phyloP scores from a whole-genome alignment of 306 rosid species.

The Trifolium dubium region DNA sequence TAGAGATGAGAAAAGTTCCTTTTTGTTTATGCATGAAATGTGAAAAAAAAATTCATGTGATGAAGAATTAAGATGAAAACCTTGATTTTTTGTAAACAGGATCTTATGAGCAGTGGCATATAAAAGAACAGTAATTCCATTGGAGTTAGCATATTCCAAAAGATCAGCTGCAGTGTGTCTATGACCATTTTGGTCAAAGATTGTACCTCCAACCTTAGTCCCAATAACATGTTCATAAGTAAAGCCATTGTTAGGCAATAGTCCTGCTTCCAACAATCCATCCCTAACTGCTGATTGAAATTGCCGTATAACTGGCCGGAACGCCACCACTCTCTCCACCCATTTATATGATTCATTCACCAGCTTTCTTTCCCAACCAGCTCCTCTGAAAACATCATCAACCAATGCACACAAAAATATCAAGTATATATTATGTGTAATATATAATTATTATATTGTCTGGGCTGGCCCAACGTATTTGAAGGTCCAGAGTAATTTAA shows the following conservation, averaged over 20 bases:
- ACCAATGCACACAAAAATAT: not conserved
- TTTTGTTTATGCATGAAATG: not conserved
- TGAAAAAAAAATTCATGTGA: not conserved
- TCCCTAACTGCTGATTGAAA: conserved; percentile 74
- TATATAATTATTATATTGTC: too few relatives aligned
- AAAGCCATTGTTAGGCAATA: conserved; percentile 65
- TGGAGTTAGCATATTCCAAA: conserved; percentile 60
- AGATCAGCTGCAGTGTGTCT: conserved; percentile 85
- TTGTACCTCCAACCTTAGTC: conserved; percentile 80
- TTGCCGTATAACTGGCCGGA: conserved; percentile 52
- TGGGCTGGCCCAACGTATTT: too few relatives aligned
- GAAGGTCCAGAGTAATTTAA: too few relatives aligned
- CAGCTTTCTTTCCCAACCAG: conserved; percentile 63
- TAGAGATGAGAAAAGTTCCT: too few relatives aligned
- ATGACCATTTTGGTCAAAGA: conserved; percentile 59
- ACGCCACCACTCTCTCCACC: conserved; percentile 75
- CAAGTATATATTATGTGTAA: too few relatives aligned
- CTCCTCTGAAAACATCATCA: conserved; percentile 35
- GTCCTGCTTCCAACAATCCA: conserved; percentile 61
- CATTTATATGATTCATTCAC: conserved; percentile 71
- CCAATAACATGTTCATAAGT: conserved; percentile 74
- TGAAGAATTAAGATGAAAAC: not conserved
- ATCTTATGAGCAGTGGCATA: conserved; percentile 63
- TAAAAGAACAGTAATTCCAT: conserved; percentile 51
- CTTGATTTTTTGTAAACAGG: conserved; percentile 45